These are phyloP conservation scores for Scytalidium sp. DNA, from an alignment of 2,329 filamentous ascomycete species.

Conservation along the genomic window DNA sequence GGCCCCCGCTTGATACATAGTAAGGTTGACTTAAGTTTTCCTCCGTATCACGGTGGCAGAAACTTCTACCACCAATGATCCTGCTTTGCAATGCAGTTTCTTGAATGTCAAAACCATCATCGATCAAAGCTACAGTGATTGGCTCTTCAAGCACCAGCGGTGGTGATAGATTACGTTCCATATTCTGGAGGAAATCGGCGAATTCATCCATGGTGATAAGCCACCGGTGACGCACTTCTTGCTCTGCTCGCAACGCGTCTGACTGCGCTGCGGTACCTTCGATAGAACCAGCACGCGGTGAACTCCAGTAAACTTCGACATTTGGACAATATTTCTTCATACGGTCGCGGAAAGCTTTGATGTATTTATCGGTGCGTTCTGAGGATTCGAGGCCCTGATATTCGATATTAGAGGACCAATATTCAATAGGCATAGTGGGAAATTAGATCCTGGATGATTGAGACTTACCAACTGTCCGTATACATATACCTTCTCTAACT, in stretches of 20 bases:
- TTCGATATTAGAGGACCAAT: background rate
- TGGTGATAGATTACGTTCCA: constrained; percentile 17
- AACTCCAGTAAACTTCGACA: background rate
- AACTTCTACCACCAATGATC: constrained; percentile 25
- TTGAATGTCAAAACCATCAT: constrained; percentile 34
- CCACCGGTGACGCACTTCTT: constrained; percentile 11
- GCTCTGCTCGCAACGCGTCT: constrained; percentile 4
- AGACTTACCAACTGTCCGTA: constrained; percentile 20
- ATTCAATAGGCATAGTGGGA: background rate
- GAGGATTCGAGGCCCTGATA: constrained; percentile 8
- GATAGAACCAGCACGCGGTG: background rate
- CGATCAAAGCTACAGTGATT: constrained; percentile 33
- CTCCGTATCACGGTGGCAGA: constrained; percentile 13
- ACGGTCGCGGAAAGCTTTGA: constrained; percentile 13
- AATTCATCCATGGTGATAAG: constrained; percentile 18
- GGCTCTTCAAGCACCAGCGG: constrained; percentile 11
- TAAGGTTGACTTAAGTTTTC: constrained; percentile 11
- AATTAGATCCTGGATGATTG: too few species aligned
- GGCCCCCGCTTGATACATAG: constrained; percentile 26
- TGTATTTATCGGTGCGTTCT: constrained; percentile 11
- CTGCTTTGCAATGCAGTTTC: constrained; percentile 19
- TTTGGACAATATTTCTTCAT: background rate
- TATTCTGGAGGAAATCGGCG: constrained; percentile 14
- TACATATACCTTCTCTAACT: constrained; percentile 22
- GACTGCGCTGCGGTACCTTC: background rate